Base-by-base conservation (phyloP, 257 asterid genomes). In the Solanum dulcamara region DNA sequence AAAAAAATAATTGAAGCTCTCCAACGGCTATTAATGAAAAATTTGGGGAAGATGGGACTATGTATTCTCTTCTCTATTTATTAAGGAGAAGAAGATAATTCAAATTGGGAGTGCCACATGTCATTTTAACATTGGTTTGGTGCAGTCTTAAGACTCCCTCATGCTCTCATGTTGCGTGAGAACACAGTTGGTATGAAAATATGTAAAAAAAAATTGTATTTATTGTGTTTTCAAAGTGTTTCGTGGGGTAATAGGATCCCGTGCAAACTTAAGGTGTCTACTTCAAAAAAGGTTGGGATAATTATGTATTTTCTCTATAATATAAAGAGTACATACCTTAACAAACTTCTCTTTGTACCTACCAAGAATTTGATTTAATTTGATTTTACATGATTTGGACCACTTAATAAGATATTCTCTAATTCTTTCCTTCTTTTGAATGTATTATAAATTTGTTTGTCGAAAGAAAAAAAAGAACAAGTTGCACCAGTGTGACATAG, bases 341-440 rank as follows among this genome's bases (percentile, higher is more conserved):
- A 44, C 37, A 38, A n/a, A 20, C 75, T 87, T 85, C 85, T 84
- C 89, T 67, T 86, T 84, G 86, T 85, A 81, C 67, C 53, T 85
- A 84, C 85, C 86, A 81, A 85, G 70, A 67, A 51, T 53, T 53
- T 83, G 24, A n/a, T 46, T 53, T 83, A 18, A n/a, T 46, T 86
- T 74, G 17, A 30, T 40, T 75, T 57, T 66, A 46, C 15, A 46
- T 85, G 74, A 46, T n/a, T 87, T 79, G 42, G 64, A 79, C 83
- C 42, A 48, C n/a, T 79, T 75, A 75, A 46, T 44, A 44, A 46
- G 9, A 44, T 75, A 75, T 26, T 75, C 40, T 51, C 44, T 35
- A 8, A 57, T 51, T 40, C 84, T 7, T 55, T 12, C 14, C 44
- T 62, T 30, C 28, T 28, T 44, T 48, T 77, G 6, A 17, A 77